Conservation (phyloP, 139 green algal species). For the Chlorella vulgaris region DNA sequence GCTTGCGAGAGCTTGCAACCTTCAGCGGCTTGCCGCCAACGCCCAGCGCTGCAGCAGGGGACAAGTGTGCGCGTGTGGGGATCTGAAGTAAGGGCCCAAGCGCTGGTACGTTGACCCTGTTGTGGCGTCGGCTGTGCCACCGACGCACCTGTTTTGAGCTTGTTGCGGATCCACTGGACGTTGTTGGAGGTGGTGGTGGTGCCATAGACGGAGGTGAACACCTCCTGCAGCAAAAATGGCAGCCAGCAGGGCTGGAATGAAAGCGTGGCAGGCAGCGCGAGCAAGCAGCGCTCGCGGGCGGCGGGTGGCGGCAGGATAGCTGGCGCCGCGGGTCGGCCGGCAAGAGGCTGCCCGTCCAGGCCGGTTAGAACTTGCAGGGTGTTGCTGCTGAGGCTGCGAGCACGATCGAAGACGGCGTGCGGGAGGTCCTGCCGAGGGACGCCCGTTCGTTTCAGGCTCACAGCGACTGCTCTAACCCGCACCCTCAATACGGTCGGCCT, state of each 20-base stretch:
- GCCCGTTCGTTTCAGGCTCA: neutral
- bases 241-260: too few species aligned
- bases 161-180: slow-evolving; percentile 14
- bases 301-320: too few species aligned
- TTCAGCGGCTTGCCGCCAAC: slow-evolving; percentile 3
- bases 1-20: neutral
- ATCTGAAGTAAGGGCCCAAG: neutral
- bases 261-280: too few species aligned
- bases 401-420: too few species aligned
- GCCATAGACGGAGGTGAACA: slow-evolving; percentile 5
- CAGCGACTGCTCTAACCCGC: neutral
- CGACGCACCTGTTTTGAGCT: slow-evolving; percentile 12
- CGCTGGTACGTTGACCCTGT: too few species aligned
- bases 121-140: too few species aligned
- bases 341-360: too few species aligned
- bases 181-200: slow-evolving; percentile 13
- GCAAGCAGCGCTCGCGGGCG: neutral
- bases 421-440: too few species aligned
- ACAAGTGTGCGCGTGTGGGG: neutral
- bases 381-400: too few species aligned
- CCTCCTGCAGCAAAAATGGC: neutral
- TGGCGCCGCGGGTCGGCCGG: too few species aligned
- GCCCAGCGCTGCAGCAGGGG: neutral
- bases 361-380: too few species aligned
- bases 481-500: neutral